Conservation (phyloP, 257 asterid species). For the Dorcoceras hygrometricum region DNA sequence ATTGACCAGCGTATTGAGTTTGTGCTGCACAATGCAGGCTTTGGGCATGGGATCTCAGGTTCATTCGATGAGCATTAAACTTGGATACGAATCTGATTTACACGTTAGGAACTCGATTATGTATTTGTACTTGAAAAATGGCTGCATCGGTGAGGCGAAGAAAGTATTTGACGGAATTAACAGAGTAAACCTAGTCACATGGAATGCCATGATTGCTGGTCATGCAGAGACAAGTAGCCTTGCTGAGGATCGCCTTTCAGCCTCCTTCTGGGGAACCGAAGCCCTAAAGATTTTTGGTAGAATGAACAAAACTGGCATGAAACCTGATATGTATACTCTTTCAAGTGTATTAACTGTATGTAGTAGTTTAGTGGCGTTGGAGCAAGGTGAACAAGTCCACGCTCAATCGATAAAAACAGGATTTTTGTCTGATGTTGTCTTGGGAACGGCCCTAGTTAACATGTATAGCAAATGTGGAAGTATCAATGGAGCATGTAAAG, state of each 20-base stretch:
- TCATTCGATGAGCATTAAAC: constrained; percentile 62
- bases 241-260: constrained; percentile 47
- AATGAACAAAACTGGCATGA: constrained; percentile 56
- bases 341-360: constrained; percentile 71
- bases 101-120: constrained; percentile 58
- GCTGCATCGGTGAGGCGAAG: constrained; percentile 60
- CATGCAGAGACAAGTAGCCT: constrained; percentile 60
- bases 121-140: constrained; percentile 79
- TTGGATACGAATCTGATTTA: constrained; percentile 53
- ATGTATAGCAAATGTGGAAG: constrained; percentile 94
- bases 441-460: constrained; percentile 81
- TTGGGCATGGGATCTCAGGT: constrained; percentile 63
- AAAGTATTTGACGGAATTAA: constrained; percentile 67
- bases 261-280: constrained; percentile 58
- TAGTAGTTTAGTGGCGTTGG: constrained; percentile 68
- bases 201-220: constrained; percentile 96
- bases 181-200: constrained; percentile 52
- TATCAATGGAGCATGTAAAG: constrained; percentile 64
- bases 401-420: constrained; percentile 79
- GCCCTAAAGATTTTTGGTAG: constrained; percentile 64
- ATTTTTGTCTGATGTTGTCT: constrained; percentile 64
- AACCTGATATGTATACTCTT: constrained; percentile 74
- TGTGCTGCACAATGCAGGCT: constrained; percentile 69
- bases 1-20: constrained; percentile 57
- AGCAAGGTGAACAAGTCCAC: constrained; percentile 91